Evolutionary conservation across 2,329 filamentous ascomycete species (phyloP).

Genomic region (Tetracladium maxilliforme): DNA sequence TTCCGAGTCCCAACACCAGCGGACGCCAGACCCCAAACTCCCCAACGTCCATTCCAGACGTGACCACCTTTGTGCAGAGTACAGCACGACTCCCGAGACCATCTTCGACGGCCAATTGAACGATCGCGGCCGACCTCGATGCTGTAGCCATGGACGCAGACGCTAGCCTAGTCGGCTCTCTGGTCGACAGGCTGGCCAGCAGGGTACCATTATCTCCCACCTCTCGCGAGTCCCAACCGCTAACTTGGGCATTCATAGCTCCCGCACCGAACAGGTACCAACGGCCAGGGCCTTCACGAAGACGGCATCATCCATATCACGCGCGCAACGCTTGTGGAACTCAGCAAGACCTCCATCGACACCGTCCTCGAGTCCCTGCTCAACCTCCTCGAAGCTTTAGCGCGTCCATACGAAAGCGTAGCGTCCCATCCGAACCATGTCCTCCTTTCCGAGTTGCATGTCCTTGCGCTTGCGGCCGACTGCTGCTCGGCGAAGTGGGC

Average conservation of each 20-base stretch:
- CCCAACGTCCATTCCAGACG: no score
- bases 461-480: conserved; percentile 48
- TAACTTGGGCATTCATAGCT: conserved; percentile 28
- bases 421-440: conserved; percentile 41
- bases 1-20: no score
- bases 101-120: no score
- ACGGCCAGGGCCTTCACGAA: conserved; percentile 37
- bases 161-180: conserved; percentile 41
- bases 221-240: conserved; percentile 2
- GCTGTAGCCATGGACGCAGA: conserved; percentile 37
- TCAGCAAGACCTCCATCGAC: conserved; percentile 37
- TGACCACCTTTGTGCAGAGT: no score
- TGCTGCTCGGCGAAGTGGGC: conserved; percentile 50
- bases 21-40: no score
- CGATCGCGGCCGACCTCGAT: not conserved
- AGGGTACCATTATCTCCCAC: conserved; percentile 27
- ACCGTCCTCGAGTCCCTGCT: conserved; percentile 42
- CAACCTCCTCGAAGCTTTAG: conserved; percentile 41
- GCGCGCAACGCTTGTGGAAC: conserved; percentile 42
- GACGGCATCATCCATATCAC: conserved; percentile 48
- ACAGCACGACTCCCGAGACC: no score
- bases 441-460: conserved; percentile 47
- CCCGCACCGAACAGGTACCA: conserved; percentile 46
- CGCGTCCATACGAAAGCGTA: conserved; percentile 34
- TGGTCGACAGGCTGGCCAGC: conserved; percentile 47